Evolutionary conservation across 1,284 basidiomycete species (phyloP).

Genomic region (Boletus smithii): DNA sequence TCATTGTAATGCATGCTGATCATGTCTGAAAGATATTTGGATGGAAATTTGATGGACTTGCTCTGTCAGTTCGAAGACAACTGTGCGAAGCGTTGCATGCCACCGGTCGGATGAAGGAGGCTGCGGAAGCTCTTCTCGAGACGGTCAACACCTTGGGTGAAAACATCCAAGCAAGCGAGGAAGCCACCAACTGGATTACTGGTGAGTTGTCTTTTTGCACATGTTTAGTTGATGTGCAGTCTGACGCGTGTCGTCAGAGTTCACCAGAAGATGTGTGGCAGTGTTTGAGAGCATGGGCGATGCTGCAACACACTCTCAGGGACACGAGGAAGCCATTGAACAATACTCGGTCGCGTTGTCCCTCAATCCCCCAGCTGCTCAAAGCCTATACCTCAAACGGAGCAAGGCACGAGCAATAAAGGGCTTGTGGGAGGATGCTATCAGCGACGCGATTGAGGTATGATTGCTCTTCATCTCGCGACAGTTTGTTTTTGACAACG

Average conservation of each 20-base stretch:
- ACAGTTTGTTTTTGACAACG: neutral
- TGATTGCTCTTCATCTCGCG: neutral
- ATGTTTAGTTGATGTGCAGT: neutral
- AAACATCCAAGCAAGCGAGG: neutral
- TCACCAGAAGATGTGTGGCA: constrained; percentile 3
- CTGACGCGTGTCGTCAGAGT: constrained; percentile 3
- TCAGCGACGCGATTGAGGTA: constrained; percentile 9
- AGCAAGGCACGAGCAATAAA: constrained; percentile 3
- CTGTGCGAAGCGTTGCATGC: constrained; percentile 3
- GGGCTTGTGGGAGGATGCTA: constrained; percentile 4
- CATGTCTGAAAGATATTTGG: constrained; percentile 2
- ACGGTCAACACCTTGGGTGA: neutral
- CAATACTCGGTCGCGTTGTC: constrained; percentile 11
- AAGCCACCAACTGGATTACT: neutral
- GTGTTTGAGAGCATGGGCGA: constrained; percentile 4
- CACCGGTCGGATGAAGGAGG: constrained; percentile 2
- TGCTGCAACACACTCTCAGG: constrained; percentile 3
- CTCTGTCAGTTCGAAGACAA: neutral
- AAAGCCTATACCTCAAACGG: constrained; percentile 3
- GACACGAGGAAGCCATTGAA: constrained; percentile 9
- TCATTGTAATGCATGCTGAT: neutral
- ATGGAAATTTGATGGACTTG: constrained; percentile 4
- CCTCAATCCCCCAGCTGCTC: constrained; percentile 1
- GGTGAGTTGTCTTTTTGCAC: neutral
- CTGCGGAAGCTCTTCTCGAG: constrained; percentile 1